phyloP scores from a whole-genome alignment of 2,329 filamentous ascomycete genomes.

The Microcyclosporella mali region DNA sequence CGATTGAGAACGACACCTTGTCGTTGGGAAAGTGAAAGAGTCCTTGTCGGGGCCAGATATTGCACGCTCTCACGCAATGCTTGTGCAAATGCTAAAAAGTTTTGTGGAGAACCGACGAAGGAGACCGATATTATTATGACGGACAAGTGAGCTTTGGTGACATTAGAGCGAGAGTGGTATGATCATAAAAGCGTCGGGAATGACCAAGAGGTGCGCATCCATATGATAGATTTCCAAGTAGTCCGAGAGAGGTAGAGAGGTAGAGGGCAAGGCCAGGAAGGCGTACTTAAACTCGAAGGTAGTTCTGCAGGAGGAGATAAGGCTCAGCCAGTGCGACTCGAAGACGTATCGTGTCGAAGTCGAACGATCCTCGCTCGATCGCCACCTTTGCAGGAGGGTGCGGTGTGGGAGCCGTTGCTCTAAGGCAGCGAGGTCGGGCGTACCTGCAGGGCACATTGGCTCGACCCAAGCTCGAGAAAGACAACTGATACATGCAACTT shows the following conservation, averaged over 20 bases:
- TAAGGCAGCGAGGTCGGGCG: constrained; percentile 11
- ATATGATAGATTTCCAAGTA: no score
- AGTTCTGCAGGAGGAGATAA: constrained; percentile 7
- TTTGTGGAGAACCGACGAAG: constrained; percentile 2
- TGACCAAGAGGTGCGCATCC: no score
- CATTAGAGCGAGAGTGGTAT: constrained; percentile 19
- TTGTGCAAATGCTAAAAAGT: not conserved
- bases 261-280: constrained; percentile 14
- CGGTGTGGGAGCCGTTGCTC: constrained; percentile 6
- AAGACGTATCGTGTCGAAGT: constrained; percentile 16
- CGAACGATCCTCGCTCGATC: constrained; percentile 19
- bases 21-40: constrained; percentile 1
- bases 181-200: constrained; percentile 8
- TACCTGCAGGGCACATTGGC: constrained; percentile 19
- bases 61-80: constrained; percentile 1
- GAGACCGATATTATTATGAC: constrained; percentile 17
- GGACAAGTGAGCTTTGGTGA: constrained; percentile 9
- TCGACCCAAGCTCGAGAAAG: constrained; percentile 14
- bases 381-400: constrained; percentile 18
- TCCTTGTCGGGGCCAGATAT: not conserved
- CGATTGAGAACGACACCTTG: constrained; percentile 18
- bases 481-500: constrained; percentile 20
- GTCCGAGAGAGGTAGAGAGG: not conserved
- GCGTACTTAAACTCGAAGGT: constrained; percentile 14
- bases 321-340: constrained; percentile 7